These are phyloP conservation scores for Leucosporidium yakuticum DNA, from an alignment of 768 basidiomycete species.

Conservation along the genomic window DNA sequence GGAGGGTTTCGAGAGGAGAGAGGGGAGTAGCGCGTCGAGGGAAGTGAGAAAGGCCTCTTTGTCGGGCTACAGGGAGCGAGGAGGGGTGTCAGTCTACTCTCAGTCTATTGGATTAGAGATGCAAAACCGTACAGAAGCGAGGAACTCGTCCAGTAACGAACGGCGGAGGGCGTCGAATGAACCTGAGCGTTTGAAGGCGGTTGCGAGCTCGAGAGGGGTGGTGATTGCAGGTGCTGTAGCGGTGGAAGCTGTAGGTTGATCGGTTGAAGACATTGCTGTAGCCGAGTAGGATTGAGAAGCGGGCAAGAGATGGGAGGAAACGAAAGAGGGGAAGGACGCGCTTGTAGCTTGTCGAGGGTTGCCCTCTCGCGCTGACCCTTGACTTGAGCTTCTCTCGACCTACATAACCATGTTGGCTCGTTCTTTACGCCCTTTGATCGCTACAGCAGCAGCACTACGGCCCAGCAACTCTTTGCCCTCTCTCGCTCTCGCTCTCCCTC, in stretches of 20 bases:
- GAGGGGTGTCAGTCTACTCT: not conserved
- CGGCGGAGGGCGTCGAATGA: constrained; percentile 22
- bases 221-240: not conserved
- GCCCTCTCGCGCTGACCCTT: too few species aligned
- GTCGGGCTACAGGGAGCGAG: not conserved
- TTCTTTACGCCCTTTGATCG: not conserved
- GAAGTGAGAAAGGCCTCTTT: not conserved
- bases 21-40: constrained; percentile 1
- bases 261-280: not conserved
- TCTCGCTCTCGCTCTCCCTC: not conserved
- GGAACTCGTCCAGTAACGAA: constrained; percentile 16
- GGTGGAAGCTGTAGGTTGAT: not conserved
- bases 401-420: not conserved
- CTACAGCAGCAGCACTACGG: not conserved
- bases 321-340: not conserved
- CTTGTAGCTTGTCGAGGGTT: not conserved
- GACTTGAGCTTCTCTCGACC: too few species aligned
- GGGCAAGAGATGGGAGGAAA: not conserved
- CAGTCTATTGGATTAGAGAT: not conserved
- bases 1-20: not conserved
- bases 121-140: constrained; percentile 6
- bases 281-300: not conserved
- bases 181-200: constrained; percentile 16
- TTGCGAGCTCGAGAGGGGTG: constrained; percentile 14
- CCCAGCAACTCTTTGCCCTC: not conserved